phyloP scores from a whole-genome alignment of 1,139 yeast species.

The Kodamaea derodonti region DNA sequence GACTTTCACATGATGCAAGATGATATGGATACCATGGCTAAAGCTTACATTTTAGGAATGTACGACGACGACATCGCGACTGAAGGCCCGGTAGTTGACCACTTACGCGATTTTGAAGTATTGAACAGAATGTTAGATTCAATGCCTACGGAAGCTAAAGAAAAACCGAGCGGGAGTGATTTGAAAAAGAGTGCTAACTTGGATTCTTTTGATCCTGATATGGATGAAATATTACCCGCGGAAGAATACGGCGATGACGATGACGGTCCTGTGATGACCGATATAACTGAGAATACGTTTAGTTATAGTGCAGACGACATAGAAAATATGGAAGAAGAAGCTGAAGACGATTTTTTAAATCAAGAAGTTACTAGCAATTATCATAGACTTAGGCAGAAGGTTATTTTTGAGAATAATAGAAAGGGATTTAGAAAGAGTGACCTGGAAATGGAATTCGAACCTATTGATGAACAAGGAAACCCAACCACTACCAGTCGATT shows the following conservation, averaged over 20 bases:
- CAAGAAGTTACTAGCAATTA: slow-evolving; percentile 54
- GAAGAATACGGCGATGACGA: slow-evolving; percentile 18
- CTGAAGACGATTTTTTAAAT: slow-evolving; percentile 32
- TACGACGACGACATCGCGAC: slow-evolving; percentile 59
- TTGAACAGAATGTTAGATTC: slow-evolving; percentile 48
- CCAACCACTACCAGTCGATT: slow-evolving; percentile 63
- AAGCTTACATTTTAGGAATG: slow-evolving; percentile 55
- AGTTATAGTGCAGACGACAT: slow-evolving; percentile 22
- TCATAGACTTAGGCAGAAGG: slow-evolving; percentile 51
- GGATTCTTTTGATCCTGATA: slow-evolving; percentile 14
- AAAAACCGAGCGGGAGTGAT: background rate
- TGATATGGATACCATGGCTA: slow-evolving; percentile 55
- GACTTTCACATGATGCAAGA: slow-evolving; percentile 41
- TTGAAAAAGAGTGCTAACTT: slow-evolving; percentile 8
- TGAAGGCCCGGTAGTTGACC: slow-evolving; percentile 55
- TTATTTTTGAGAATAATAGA: slow-evolving; percentile 37
- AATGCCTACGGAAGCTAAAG: slow-evolving; percentile 14
- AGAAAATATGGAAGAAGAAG: slow-evolving; percentile 3
- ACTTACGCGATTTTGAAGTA: slow-evolving; percentile 50
- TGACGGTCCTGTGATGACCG: slow-evolving; percentile 34
- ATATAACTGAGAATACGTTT: slow-evolving; percentile 36
- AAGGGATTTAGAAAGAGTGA: slow-evolving; percentile 48
- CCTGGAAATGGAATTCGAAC: slow-evolving; percentile 59
- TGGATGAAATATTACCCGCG: slow-evolving; percentile 20
- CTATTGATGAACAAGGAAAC: slow-evolving; percentile 65